Evolutionary conservation across 208 protist species (phyloP).

Genomic region (Trypanosoma platydactyli): DNA sequence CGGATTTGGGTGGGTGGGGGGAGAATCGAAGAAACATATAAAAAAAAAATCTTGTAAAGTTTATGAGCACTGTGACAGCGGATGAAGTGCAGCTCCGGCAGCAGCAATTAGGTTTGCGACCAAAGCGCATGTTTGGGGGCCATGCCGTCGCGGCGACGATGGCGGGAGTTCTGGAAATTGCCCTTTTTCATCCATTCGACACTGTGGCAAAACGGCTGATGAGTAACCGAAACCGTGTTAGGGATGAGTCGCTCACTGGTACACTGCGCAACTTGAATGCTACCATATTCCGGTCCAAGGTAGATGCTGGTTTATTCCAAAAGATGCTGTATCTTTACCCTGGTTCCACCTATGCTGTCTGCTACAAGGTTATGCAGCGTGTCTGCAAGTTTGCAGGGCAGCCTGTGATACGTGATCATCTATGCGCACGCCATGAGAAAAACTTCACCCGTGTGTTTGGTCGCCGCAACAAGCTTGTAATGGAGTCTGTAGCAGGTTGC

Average conservation of each 20-base stretch:
- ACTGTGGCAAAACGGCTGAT: slow-evolving; percentile 90
- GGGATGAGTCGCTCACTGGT: slow-evolving; percentile 35
- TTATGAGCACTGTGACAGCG: not conserved
- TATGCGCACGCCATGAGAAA: slow-evolving; percentile 41
- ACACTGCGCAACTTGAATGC: slow-evolving; percentile 67
- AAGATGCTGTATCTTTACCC: slow-evolving; percentile 90
- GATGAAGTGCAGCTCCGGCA: slow-evolving; percentile 6
- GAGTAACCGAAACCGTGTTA: slow-evolving; percentile 67
- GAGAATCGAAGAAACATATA: too few relatives aligned
- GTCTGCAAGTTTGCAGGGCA: slow-evolving; percentile 93
- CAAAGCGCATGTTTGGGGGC: slow-evolving; percentile 42
- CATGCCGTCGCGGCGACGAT: slow-evolving; percentile 66
- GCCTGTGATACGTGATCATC: slow-evolving; percentile 79
- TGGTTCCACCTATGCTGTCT: slow-evolving; percentile 82
- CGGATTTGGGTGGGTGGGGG: too few relatives aligned
- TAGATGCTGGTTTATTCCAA: slow-evolving; percentile 38
- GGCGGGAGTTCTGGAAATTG: slow-evolving; percentile 83
- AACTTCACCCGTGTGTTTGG: slow-evolving; percentile 61
- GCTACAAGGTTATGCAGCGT: slow-evolving; percentile 92
- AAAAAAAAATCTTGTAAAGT: too few relatives aligned
- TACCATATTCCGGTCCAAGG: slow-evolving; percentile 81
- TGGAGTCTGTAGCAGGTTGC: slow-evolving; percentile 78
- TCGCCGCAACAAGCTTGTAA: slow-evolving; percentile 56
- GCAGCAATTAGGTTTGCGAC: slow-evolving; percentile 37
- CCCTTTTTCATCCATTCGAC: slow-evolving; percentile 90